Evolutionary conservation across 2,329 filamentous ascomycete genomes (phyloP), one percentile per base, ranked within the genome.

Genomic region (Grosmannia huntii): DNA sequence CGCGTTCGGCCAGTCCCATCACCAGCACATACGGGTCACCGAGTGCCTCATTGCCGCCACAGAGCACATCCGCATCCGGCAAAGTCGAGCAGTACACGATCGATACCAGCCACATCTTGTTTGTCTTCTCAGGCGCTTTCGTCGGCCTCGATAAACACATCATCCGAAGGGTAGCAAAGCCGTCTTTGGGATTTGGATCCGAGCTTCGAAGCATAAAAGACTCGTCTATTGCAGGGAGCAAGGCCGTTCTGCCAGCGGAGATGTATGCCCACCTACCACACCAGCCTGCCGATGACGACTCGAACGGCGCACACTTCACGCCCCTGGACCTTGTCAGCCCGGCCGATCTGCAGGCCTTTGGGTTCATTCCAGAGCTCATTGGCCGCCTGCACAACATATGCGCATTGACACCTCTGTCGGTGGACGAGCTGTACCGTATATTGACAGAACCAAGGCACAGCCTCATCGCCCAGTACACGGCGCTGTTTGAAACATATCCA

Each of bases 81-180:
- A 82, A 81, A 64, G 75, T 79, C 10, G 81, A 84, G 56, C 82
- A 85, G 66, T 85, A 81, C 67, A 84, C 89, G 58, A 85, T 96
- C 59, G 87, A 94, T 65, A 99, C 94, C 0, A 91, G 90, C 63
- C 96, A 97, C 65, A 97, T 99, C 60, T 80, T 99, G 31, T 99
- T 99, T 72, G 90, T 99, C 49, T 96, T 94, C 69, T 95, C 91
- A 14, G 94, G 94, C 21, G 94, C 94, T 21, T 99, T 99, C 68
- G 88, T 95, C 41, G 92, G 91, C 2, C 77, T 97, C 1, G 89
- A 96, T 66, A 96, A 95, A 69, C 81, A 87, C 38, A 82, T 99
- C 54, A 77, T 95, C 60, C 87, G 90, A 60, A 85, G 94, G n/a
- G 86, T 97, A 51, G 86, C 90, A 14, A 90, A 87, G 67, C 80